phyloP scores from a whole-genome alignment of 352 stramenopile genomes.

The Globisporangium sylvaticum region DNA sequence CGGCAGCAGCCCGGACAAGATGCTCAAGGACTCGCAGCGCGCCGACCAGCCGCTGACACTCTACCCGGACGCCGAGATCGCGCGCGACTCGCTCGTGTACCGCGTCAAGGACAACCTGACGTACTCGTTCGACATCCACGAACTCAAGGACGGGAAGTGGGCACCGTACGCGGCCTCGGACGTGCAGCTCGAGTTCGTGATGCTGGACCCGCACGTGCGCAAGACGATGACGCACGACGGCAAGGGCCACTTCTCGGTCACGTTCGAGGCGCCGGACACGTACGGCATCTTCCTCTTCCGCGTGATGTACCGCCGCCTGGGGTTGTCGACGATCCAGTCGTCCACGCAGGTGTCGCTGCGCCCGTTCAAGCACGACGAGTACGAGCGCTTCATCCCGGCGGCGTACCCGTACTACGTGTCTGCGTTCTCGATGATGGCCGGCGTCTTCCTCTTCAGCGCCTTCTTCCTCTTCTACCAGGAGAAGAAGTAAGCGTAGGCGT shows the following conservation, averaged over 20 bases:
- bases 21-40: conserved; percentile 86
- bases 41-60: conserved; percentile 87
- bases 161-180: conserved; percentile 73
- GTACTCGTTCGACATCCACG: conserved; percentile 89
- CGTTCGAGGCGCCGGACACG: conserved; percentile 87
- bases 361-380: conserved; percentile 95
- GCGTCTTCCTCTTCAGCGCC: conserved; percentile 88
- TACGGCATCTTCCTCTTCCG: conserved; percentile 94
- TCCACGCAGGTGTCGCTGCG: conserved; percentile 90
- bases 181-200: conserved; percentile 93
- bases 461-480: conserved; percentile 88
- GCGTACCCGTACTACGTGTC: conserved; percentile 91
- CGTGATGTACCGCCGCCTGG: conserved; percentile 87
- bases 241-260: conserved; percentile 76
- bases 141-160: conserved; percentile 81
- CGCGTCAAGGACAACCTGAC: conserved; percentile 92
- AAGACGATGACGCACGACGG: conserved; percentile 78
- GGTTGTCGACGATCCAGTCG: conserved; percentile 83
- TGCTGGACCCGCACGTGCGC: conserved; percentile 91
- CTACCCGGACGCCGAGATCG: conserved; percentile 81
- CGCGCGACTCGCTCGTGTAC: conserved; percentile 74
- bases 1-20: conserved; percentile 76
- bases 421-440: conserved; percentile 89
- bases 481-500: conserved; percentile 27
- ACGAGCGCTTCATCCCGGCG: conserved; percentile 91